phyloP scores from a whole-genome alignment of 768 basidiomycete species.

The Postia placenta region DNA sequence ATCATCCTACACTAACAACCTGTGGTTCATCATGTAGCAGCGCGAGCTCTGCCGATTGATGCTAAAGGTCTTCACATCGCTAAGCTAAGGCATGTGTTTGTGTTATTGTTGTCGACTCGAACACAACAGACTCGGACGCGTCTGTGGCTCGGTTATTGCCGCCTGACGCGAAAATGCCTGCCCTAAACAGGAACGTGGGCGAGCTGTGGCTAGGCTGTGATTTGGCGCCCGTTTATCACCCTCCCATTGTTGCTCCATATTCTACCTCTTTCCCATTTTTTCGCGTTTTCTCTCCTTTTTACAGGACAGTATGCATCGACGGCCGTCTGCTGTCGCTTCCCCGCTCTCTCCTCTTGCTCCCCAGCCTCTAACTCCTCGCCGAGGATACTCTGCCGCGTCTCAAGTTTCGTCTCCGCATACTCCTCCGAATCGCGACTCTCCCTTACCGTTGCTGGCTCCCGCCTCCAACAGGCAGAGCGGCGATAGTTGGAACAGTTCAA shows the following conservation, averaged over 20 bases:
- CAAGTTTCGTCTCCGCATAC: conserved; percentile 48
- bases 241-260: conserved; percentile 20
- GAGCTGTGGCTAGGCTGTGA: not conserved
- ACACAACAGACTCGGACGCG: conserved; percentile 6
- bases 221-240: conserved; percentile 7
- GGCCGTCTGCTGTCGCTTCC: conserved; percentile 41
- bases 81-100: too few relatives aligned
- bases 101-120: too few relatives aligned
- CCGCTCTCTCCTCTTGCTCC: conserved; percentile 59
- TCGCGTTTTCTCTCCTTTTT: conserved; percentile 14
- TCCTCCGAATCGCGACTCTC: conserved; percentile 47
- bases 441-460: conserved; percentile 44
- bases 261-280: conserved; percentile 13
- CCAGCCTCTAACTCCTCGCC: conserved; percentile 46
- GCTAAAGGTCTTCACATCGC: too few relatives aligned
- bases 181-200: conserved; percentile 11
- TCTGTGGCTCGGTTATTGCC: conserved; percentile 1
- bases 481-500: conserved; percentile 84
- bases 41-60: too few relatives aligned
- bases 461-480: conserved; percentile 59
- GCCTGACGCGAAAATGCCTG: conserved; percentile 5
- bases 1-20: too few relatives aligned
- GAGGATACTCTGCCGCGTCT: conserved; percentile 46
- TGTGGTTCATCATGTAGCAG: too few relatives aligned
- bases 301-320: conserved; percentile 32